Evolutionary conservation across 352 stramenopile genomes (phyloP).

Genomic region (Phytopythium sindhum): DNA sequence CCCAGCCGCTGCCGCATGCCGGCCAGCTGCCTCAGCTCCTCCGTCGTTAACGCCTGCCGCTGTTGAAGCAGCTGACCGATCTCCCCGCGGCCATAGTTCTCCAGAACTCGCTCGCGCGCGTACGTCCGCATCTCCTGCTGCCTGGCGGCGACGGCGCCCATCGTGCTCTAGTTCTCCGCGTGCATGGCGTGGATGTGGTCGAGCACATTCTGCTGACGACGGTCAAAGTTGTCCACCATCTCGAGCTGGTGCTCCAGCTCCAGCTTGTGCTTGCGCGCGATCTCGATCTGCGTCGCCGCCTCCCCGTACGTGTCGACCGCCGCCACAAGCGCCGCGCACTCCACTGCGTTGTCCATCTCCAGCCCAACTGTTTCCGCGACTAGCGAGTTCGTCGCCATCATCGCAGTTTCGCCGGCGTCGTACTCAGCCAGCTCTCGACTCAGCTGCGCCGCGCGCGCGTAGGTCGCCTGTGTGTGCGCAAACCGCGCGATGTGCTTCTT

Average conservation of each 20-base stretch:
- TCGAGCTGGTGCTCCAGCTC: slow-evolving; percentile 36
- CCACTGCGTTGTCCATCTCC: slow-evolving; percentile 25
- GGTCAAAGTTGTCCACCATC: slow-evolving; percentile 38
- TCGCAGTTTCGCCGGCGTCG: neutral
- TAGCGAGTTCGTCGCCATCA: neutral
- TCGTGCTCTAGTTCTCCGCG: slow-evolving; percentile 23
- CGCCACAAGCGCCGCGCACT: slow-evolving; percentile 16
- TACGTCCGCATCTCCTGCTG: slow-evolving; percentile 20
- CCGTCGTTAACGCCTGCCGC: slow-evolving; percentile 15
- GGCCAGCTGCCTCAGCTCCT: slow-evolving; percentile 30
- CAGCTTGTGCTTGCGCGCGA: slow-evolving; percentile 23
- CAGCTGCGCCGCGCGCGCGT: slow-evolving; percentile 10
- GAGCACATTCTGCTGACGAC: slow-evolving; percentile 35
- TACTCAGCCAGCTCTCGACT: neutral
- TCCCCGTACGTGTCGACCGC: slow-evolving; percentile 15
- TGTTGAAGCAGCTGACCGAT: slow-evolving; percentile 7
- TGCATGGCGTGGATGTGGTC: slow-evolving; percentile 25
- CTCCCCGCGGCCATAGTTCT: slow-evolving; percentile 8
- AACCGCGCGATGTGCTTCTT: slow-evolving; percentile 39
- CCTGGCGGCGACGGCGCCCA: slow-evolving; percentile 15
- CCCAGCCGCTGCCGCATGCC: slow-evolving; percentile 11
- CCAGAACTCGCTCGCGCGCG: slow-evolving; percentile 6
- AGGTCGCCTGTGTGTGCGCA: slow-evolving; percentile 26
- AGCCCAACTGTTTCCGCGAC: slow-evolving; percentile 19
- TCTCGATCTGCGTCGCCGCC: slow-evolving; percentile 16